Evolutionary conservation across 148 eudicot genomes (phyloP), one percentile per base, ranked within the genome.

Genomic region (Selenicereus undatus): DNA sequence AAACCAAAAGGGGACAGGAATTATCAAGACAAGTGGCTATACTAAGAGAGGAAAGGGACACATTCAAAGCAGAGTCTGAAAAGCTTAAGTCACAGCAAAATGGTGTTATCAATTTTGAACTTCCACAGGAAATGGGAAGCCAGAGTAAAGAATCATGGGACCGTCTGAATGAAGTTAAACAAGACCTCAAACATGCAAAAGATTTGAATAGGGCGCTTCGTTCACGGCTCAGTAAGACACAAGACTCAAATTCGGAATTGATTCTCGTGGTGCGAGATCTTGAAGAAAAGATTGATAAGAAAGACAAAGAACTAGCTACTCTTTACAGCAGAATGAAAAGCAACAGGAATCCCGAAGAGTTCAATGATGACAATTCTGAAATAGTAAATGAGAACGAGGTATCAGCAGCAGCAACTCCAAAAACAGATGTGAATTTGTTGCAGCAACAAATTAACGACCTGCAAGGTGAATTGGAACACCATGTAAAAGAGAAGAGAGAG

Each of bases 201-300:
- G 87, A 84, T 22, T 62, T 84, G 50, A 91, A 88, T 80, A 87
- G 79, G 79, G 85, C 85, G 66, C 83, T 92, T 69, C 88, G 85
- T 73, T 80, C 84, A 76, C 90, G 88, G 73, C 83, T 96, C 39
- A 90, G 91, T 75, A 92, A 89, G 86, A 88, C 95, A 50, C 97
- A 96, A 88, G 99, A 93, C 78, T 90, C 98, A 51, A 94, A 96
- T 81, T 94, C 94, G 4, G 98, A 96, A 86, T 75, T 92, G 78
- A 85, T 92, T 84, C 85, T 92, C 11, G 88, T 84, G 64, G 86
- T 92, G 81, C 91, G 89, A 84, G 99, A 88, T 77, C 95, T 96
- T 42, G 88, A 88, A 71, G 86, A 86, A 86, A 89, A 76, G 81
- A 78, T 96, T 78, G 89, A 90, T 74, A 86, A 85, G 75, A 96